A percentile compares a stretch with the other conserved stretches of the same genome.
These are phyloP conservation scores for Phyllachora maydis DNA, from an alignment of 2,329 filamentous ascomycete genomes.

Conservation along the genomic window DNA sequence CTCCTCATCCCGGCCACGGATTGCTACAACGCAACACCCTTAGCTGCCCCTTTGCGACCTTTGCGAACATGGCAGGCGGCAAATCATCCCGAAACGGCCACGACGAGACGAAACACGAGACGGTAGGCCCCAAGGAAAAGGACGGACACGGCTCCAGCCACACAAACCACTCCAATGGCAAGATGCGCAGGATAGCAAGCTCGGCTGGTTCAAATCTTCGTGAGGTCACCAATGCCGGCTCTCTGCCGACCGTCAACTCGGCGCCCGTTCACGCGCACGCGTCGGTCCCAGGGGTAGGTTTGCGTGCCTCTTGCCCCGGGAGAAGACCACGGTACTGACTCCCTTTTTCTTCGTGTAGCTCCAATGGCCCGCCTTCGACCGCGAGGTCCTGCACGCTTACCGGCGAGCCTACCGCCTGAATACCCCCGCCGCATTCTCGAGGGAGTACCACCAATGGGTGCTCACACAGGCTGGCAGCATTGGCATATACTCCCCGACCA, in stretches of 20 bases:
- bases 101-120: conserved; percentile 22
- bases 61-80: conserved; percentile 21
- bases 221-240: conserved; percentile 18
- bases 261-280: conserved; percentile 4
- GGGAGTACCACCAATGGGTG: conserved; percentile 38
- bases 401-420: conserved; percentile 52
- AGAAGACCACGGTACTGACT: conserved; percentile 1
- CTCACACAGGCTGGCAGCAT: conserved; percentile 41
- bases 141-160: conserved; percentile 13
- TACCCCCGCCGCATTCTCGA: conserved; percentile 49
- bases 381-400: conserved; percentile 52
- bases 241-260: conserved; percentile 7
- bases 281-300: conserved; percentile 6
- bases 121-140: conserved; percentile 20
- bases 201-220: conserved; percentile 25
- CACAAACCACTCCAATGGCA: conserved; percentile 25
- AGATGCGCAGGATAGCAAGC: conserved; percentile 33
- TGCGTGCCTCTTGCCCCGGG: background rate
- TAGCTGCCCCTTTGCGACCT: too few relatives aligned
- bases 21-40: too few relatives aligned
- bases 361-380: conserved; percentile 48
- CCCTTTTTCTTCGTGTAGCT: conserved; percentile 17
- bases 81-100: conserved; percentile 21
- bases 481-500: conserved; percentile 54
- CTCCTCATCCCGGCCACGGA: too few relatives aligned